A percentile compares a stretch with the other conserved stretches of the same genome.
Conservation (phyloP, 2,329 filamentous ascomycete species). For the Aspergillus floridensis region DNA sequence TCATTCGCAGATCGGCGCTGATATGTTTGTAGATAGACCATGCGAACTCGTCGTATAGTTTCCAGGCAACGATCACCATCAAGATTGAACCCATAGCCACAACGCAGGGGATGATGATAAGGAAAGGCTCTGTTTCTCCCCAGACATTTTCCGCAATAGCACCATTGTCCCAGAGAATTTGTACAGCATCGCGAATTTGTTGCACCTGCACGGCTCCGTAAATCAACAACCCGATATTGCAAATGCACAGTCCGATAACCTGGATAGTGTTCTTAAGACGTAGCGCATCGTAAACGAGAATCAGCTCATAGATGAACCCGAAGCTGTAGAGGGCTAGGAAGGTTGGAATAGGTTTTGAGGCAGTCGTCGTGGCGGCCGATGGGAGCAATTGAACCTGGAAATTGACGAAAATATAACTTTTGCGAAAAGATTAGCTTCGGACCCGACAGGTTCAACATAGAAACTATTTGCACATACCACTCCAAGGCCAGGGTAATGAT, state of each 20-base stretch:
- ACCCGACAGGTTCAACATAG: background rate
- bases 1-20: constrained; percentile 93
- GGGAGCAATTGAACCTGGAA: constrained; percentile 64
- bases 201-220: constrained; percentile 92
- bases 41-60: constrained; percentile 96
- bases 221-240: constrained; percentile 86
- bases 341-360: constrained; percentile 74
- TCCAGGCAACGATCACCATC: constrained; percentile 81
- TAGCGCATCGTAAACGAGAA: constrained; percentile 89
- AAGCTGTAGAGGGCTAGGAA: constrained; percentile 97
- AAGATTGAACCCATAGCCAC: constrained; percentile 71
- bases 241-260: constrained; percentile 88
- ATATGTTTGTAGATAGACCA: constrained; percentile 99
- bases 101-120: constrained; percentile 82
- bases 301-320: constrained; percentile 86
- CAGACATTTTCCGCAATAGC: constrained; percentile 61
- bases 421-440: constrained; percentile 10
- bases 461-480: constrained; percentile 59
- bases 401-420: constrained; percentile 81
- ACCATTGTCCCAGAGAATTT: constrained; percentile 46
- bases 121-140: constrained; percentile 66
- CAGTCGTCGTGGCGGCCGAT: constrained; percentile 40
- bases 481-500: constrained; percentile 79
- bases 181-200: constrained; percentile 76
- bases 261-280: constrained; percentile 98